phyloP scores from a whole-genome alignment of 345 rosid species.

The Aegle marmelos region DNA sequence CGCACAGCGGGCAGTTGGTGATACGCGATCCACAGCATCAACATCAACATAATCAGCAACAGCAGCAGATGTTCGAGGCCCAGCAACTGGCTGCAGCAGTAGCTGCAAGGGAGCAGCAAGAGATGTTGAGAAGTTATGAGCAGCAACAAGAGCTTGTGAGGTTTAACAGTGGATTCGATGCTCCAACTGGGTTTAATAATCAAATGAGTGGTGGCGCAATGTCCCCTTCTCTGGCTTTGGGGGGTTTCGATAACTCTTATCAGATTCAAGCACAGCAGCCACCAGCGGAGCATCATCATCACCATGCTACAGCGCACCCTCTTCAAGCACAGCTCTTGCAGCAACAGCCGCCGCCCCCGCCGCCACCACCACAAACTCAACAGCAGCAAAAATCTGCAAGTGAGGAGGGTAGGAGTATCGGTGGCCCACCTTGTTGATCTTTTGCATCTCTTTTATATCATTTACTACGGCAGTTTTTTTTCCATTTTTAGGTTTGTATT shows the following conservation, averaged over 20 bases:
- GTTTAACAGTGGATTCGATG: slow-evolving; percentile 38
- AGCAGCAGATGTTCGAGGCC: slow-evolving; percentile 55
- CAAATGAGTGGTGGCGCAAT: slow-evolving; percentile 30
- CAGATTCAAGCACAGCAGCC: slow-evolving; percentile 43
- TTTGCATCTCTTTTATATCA: slow-evolving; percentile 13
- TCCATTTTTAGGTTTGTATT: slow-evolving; percentile 27
- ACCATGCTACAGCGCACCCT: slow-evolving; percentile 15
- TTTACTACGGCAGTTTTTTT: slow-evolving; percentile 4
- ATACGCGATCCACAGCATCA: slow-evolving; percentile 37
- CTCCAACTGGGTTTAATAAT: slow-evolving; percentile 33
- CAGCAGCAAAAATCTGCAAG: slow-evolving; percentile 50
- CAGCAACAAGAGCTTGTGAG: slow-evolving; percentile 48
- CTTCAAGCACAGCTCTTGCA: slow-evolving; percentile 54
- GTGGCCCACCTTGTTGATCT: slow-evolving; percentile 40
- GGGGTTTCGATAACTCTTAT: slow-evolving; percentile 49
- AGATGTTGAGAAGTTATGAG: slow-evolving; percentile 54
- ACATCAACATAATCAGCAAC: slow-evolving; percentile 37
- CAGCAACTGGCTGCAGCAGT: slow-evolving; percentile 58
- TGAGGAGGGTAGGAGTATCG: slow-evolving; percentile 40
- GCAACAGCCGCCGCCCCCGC: slow-evolving; percentile 35
- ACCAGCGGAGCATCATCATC: slow-evolving; percentile 27
- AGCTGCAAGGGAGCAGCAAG: slow-evolving; percentile 60
- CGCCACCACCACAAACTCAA: slow-evolving; percentile 30
- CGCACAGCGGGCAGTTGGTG: slow-evolving; percentile 28
- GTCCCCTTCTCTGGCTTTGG: slow-evolving; percentile 56